Evolutionary conservation across 176 grass and related monocot genomes (phyloP).

Genomic region (Saccharum officinarum): DNA sequence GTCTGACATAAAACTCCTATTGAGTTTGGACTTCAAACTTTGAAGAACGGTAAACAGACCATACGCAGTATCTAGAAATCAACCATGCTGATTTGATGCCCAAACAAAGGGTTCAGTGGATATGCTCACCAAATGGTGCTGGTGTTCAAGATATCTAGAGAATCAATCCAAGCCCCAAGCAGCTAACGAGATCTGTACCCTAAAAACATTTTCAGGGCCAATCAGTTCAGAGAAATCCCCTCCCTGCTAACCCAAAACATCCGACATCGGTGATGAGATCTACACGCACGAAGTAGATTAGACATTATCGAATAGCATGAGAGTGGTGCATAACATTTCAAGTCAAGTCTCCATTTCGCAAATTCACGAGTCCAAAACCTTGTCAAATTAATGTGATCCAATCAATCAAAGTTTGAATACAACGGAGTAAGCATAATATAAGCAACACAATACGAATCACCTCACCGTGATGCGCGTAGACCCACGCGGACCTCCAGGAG

Average conservation of each 20-base stretch:
- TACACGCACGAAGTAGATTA: too few relatives aligned
- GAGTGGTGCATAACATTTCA: not conserved
- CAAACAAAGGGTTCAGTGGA: not conserved
- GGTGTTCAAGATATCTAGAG: not conserved
- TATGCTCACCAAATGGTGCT: not conserved
- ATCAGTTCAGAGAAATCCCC: not conserved
- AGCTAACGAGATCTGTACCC: not conserved
- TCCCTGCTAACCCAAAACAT: not conserved
- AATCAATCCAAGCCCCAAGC: not conserved
- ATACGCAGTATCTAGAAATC: not conserved
- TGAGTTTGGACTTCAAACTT: not conserved
- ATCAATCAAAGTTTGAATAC: not conserved
- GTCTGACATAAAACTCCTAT: not conserved
- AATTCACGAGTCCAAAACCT: not conserved
- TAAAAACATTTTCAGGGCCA: not conserved
- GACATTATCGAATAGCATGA: not conserved
- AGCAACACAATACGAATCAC: not conserved
- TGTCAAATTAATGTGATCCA: not conserved
- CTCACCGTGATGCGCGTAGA: slow-evolving; percentile 84
- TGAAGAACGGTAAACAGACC: too few relatives aligned
- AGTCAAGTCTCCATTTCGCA: not conserved
- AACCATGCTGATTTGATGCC: not conserved
- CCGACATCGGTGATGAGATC: not conserved
- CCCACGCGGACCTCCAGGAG: slow-evolving; percentile 70
- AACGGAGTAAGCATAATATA: not conserved